Evolutionary conservation across 202 grass and related monocot species (phyloP).

Genomic region (Brachypodium distachyon): DNA sequence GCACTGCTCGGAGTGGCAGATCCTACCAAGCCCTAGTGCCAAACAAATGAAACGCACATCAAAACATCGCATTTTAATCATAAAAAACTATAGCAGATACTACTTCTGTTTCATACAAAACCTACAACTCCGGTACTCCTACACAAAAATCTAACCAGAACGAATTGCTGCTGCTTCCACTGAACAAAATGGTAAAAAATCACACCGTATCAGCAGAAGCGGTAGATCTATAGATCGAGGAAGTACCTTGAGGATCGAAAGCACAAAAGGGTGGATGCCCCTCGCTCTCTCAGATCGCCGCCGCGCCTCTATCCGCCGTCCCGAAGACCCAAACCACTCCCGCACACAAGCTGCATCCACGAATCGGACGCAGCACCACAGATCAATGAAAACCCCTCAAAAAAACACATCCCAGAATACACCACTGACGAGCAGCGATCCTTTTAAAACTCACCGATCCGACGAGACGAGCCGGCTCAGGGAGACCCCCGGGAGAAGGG

Average conservation of each 20-base stretch:
- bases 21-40: slow-evolving; percentile 7
- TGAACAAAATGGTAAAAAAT: background rate
- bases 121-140: background rate
- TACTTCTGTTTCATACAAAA: background rate
- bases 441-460: slow-evolving; percentile 20
- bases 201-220: background rate
- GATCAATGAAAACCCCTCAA: background rate
- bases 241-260: slow-evolving; percentile 42
- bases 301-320: background rate
- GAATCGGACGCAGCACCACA: background rate
- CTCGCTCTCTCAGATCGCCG: background rate
- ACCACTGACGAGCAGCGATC: background rate
- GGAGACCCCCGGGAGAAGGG: background rate
- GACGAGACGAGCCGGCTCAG: background rate
- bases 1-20: background rate
- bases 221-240: background rate
- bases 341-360: slow-evolving; percentile 14
- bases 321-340: background rate
- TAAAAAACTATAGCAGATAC: background rate
- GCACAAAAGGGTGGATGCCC: background rate
- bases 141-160: background rate
- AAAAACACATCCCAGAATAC: background rate
- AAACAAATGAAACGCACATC: slow-evolving; percentile 16
- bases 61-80: background rate
- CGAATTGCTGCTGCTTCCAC: background rate